Conservation (phyloP, 441 rosid species). For the Corymbia calophylla region DNA sequence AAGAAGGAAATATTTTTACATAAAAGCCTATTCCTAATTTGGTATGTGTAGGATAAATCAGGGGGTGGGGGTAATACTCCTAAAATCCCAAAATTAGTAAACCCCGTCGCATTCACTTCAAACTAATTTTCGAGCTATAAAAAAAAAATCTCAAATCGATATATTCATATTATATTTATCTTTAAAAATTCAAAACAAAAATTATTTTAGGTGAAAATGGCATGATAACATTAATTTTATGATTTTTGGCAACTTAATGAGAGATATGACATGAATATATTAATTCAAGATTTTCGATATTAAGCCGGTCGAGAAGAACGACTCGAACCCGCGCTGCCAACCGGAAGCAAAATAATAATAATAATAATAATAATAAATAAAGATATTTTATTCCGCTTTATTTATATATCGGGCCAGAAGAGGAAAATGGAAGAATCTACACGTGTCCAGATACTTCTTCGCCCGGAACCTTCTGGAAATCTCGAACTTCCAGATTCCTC, state of each 20-base stretch:
- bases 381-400: neutral
- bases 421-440: neutral
- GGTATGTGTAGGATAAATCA: neutral
- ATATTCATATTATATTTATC: accelerated
- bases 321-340: neutral
- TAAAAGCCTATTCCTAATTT: neutral
- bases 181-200: too few relatives aligned
- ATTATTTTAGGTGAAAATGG: accelerated
- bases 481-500: neutral
- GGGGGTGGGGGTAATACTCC: accelerated
- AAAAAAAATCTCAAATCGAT: neutral
- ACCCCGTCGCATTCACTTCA: too few relatives aligned
- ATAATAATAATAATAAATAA: neutral
- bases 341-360: neutral
- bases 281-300: neutral
- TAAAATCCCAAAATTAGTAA: neutral
- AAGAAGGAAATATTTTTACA: neutral
- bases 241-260: neutral
- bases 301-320: accelerated
- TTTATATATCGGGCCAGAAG: neutral
- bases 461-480: neutral
- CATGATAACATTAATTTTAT: accelerated
- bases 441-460: neutral
- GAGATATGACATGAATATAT: neutral
- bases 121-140: too few relatives aligned